Evolutionary conservation across 371 early-diverging fungal species (phyloP).

Genomic region (Fennellomyces sp.): DNA sequence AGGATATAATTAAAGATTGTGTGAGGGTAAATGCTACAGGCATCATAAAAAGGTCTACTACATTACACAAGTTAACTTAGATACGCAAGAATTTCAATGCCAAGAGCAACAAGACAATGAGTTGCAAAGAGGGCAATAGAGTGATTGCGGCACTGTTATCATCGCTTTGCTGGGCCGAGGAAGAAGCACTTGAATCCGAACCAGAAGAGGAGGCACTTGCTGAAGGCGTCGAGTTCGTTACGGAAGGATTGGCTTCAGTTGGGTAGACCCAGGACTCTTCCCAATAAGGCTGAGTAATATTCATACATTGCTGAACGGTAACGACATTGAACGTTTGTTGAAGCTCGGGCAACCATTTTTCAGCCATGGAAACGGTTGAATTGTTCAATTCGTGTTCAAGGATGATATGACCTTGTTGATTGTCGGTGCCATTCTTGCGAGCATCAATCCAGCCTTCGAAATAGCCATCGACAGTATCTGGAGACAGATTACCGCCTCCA

Average conservation of each 20-base stretch:
- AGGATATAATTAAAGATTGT: too few species aligned
- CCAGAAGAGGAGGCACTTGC: slow-evolving; percentile 2
- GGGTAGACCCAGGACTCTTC: slow-evolving; percentile 44
- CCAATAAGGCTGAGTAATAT: slow-evolving; percentile 55
- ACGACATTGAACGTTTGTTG: slow-evolving; percentile 47
- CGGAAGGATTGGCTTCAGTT: slow-evolving; percentile 22
- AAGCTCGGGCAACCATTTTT: slow-evolving; percentile 49
- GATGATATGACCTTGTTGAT: slow-evolving; percentile 41
- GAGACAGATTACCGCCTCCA: slow-evolving; percentile 42
- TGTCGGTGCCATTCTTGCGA: slow-evolving; percentile 31
- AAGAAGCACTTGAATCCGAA: neutral
- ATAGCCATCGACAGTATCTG: slow-evolving; percentile 36
- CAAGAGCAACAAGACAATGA: neutral
- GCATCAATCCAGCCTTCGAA: slow-evolving; percentile 42
- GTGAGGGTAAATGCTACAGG: too few species aligned
- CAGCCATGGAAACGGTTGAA: slow-evolving; percentile 48
- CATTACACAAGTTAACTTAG: too few species aligned
- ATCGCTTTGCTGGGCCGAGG: neutral
- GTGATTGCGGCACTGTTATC: neutral
- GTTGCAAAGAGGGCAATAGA: neutral
- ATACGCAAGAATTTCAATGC: neutral
- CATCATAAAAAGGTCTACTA: too few species aligned
- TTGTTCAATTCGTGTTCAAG: slow-evolving; percentile 56
- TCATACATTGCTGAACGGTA: slow-evolving; percentile 51
- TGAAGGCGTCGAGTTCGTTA: slow-evolving; percentile 13